Evolutionary conservation across 208 protist species (phyloP).

Genomic region (Crithidia bombi): DNA sequence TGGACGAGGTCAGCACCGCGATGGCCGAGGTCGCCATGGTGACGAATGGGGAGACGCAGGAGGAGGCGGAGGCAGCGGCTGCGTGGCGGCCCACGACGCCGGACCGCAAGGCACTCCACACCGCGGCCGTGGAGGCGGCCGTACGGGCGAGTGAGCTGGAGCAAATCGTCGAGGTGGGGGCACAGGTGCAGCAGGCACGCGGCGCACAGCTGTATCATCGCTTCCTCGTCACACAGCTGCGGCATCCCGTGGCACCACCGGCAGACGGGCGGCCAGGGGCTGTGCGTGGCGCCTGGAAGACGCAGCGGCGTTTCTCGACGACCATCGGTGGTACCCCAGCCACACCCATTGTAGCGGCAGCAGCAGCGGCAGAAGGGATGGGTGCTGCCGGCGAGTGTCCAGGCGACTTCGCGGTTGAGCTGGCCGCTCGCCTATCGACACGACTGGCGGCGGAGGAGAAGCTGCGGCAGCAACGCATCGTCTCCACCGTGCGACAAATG

Average conservation of each 20-base stretch:
- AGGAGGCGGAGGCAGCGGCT: background rate
- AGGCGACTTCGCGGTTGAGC: conserved; percentile 9
- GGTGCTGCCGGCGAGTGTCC: background rate
- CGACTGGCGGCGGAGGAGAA: conserved; percentile 27
- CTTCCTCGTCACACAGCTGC: conserved; percentile 62
- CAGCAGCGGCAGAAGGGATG: background rate
- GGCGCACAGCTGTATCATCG: conserved; percentile 49
- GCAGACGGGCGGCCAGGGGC: conserved; percentile 32
- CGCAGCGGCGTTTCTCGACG: conserved; percentile 27
- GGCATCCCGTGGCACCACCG: conserved; percentile 35
- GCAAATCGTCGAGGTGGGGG: conserved; percentile 51
- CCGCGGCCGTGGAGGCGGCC: conserved; percentile 38
- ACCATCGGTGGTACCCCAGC: conserved; percentile 14
- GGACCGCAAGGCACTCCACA: conserved; percentile 43
- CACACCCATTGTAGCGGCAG: too few species aligned
- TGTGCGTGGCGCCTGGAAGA: conserved; percentile 33
- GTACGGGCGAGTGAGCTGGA: conserved; percentile 46
- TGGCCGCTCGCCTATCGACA: conserved; percentile 23
- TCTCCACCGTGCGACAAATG: conserved; percentile 3
- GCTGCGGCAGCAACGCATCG: conserved; percentile 25
- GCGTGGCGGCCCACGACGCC: conserved; percentile 54
- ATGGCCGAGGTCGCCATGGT: conserved; percentile 64
- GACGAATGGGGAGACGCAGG: background rate
- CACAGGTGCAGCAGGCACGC: conserved; percentile 40
- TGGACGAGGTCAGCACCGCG: conserved; percentile 76